Conservation (phyloP, 139 green algal species). For the Chlamydomonas incerta region DNA sequence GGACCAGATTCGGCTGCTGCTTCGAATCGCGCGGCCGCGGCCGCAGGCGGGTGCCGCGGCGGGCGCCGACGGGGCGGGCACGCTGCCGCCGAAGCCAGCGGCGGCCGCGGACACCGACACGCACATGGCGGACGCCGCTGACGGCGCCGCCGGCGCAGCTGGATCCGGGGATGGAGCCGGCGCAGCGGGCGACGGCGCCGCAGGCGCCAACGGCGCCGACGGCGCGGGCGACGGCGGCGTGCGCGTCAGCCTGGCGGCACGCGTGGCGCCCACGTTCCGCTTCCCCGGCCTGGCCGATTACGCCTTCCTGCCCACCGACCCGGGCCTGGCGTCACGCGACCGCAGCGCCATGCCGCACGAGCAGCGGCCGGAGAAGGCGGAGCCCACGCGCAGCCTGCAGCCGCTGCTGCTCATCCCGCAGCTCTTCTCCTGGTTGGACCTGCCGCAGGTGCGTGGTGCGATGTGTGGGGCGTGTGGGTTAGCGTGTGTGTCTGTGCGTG, state of each 20-base stretch:
- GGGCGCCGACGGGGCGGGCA: background rate
- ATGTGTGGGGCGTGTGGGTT: too few relatives aligned
- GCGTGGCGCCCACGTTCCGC: constrained; percentile 27
- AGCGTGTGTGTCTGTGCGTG: too few relatives aligned
- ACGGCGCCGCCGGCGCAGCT: too few relatives aligned
- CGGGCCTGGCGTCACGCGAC: background rate
- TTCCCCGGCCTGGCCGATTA: constrained; percentile 66
- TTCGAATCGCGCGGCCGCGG: constrained; percentile 46
- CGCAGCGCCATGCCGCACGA: constrained; percentile 8
- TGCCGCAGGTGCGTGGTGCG: constrained; percentile 16
- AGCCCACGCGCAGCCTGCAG: constrained; percentile 40
- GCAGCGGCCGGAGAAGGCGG: constrained; percentile 40
- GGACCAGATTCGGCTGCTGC: constrained; percentile 33
- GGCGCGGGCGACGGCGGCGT: too few relatives aligned
- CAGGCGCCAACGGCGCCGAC: too few relatives aligned
- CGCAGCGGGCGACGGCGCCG: too few relatives aligned
- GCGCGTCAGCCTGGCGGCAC: background rate
- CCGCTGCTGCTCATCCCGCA: constrained; percentile 58
- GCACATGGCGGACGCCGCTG: background rate
- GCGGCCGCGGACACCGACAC: background rate
- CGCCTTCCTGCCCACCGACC: constrained; percentile 54
- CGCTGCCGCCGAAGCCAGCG: background rate
- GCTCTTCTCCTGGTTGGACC: constrained; percentile 60
- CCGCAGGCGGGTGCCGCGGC: background rate
- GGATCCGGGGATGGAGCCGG: too few relatives aligned